Evolutionary conservation across 2,329 filamentous ascomycete species (phyloP), one percentile per base, ranked within the genome.

Genomic region (Sporothrix inflata): DNA sequence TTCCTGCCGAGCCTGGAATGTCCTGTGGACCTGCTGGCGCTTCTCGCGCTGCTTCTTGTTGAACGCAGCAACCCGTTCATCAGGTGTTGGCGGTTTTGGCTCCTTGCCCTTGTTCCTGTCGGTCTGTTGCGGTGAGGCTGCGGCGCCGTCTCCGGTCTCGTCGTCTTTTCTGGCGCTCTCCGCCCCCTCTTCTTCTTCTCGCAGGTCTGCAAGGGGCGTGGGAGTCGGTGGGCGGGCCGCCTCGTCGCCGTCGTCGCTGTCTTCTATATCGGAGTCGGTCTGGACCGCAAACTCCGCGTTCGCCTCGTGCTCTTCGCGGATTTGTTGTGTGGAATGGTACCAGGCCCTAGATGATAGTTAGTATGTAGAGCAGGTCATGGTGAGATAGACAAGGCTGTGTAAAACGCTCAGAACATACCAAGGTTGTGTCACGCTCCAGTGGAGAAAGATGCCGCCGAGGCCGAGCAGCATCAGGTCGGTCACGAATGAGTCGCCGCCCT

Each of bases 361-460:
- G 51, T 21, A 16, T 24, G 4, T 9, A 16, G 9, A 66, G 38
- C n/a, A 3, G 19, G 47, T 6, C 3, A 21, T n/a, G 19, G 7
- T 16, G 2, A 8, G 19, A 53, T 61, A 42, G 30, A 74, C 7
- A 40, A 42, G 45, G 5, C 9, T 2, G 38, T 42, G 7, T 24
- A 34, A 5, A 69, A 27, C 45, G 1, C 9, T 19, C 8, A 1
- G 69, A 57, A 76, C 87, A 79, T 84, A 94, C 94, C 95, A 98
- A 76, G 95, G 95, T 76, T 96, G 85, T 71, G 93, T 91, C 57
- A 98, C 91, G 66, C 93, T 94, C 93, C 94, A 98, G 79, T 97
- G 94, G 74, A 98, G 84, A 78, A 98, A 97, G 60, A 98, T 87
- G 4, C 91, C 93, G 1, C 93, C 92, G 74, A 98, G 81, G 2